A percentile compares a stretch with the other conserved stretches of the same genome.
phyloP scores from a whole-genome alignment of 805 yeast species.

The Candida vaughaniae region DNA sequence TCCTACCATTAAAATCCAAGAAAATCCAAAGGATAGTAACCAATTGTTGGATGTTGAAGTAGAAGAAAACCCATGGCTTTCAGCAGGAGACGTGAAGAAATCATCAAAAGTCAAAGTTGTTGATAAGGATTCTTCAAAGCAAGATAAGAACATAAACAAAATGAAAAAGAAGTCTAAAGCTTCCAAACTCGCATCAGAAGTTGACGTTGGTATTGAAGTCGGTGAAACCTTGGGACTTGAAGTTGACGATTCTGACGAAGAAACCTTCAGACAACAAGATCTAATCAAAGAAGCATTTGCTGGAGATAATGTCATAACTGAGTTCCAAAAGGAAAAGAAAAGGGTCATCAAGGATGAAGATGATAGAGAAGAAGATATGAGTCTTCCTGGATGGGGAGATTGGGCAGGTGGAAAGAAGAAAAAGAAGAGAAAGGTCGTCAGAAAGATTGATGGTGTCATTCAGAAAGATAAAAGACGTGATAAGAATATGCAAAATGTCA shows the following conservation, averaged over 20 bases:
- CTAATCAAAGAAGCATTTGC: conserved; percentile 92
- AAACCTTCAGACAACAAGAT: conserved; percentile 69
- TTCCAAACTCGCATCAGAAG: not conserved
- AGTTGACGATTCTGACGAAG: conserved; percentile 26
- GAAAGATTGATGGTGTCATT: conserved; percentile 76
- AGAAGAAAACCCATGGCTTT: conserved; percentile 39
- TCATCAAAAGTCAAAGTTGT: conserved; percentile 30
- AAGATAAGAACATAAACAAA: conserved; percentile 40
- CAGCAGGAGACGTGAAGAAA: conserved; percentile 20
- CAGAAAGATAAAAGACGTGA: conserved; percentile 73
- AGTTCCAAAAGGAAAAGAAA: conserved; percentile 76
- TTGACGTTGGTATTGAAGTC: conserved; percentile 45
- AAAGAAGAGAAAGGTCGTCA: conserved; percentile 59
- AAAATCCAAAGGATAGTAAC: conserved; percentile 11
- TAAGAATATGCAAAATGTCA: conserved; percentile 72
- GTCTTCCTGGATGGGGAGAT: conserved; percentile 97
- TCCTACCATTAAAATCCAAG: conserved; percentile 7
- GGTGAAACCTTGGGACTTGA: conserved; percentile 47
- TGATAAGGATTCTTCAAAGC: conserved; percentile 37
- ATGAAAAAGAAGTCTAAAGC: conserved; percentile 35
- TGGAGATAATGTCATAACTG: conserved; percentile 88
- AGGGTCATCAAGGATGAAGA: conserved; percentile 71
- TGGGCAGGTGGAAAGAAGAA: conserved; percentile 75
- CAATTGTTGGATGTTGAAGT: not conserved
- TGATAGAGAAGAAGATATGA: conserved; percentile 80